A percentile compares a stretch with the other conserved stretches of the same genome.
Evolutionary conservation across 176 grass and related monocot species (phyloP).

Genomic region (Avena atlantica): DNA sequence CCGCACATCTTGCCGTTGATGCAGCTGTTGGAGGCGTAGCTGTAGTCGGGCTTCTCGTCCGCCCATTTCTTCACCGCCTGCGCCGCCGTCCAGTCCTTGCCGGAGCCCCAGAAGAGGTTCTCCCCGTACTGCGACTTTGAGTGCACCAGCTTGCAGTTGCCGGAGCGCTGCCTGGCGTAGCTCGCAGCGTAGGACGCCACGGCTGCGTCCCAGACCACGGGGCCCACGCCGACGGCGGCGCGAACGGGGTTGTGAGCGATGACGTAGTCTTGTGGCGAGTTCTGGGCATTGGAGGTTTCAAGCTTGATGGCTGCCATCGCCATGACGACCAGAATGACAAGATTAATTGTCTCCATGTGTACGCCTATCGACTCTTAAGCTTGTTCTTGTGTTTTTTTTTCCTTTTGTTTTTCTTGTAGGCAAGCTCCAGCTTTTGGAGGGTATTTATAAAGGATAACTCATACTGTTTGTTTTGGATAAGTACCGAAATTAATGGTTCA

Average conservation of each 20-base stretch:
- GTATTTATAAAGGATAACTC: neutral
- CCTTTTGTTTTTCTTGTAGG: neutral
- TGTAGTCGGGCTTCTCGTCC: neutral
- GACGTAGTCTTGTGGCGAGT: conserved; percentile 24
- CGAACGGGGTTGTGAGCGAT: neutral
- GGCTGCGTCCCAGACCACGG: neutral
- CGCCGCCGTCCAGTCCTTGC: conserved; percentile 19
- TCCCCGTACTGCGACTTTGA: neutral
- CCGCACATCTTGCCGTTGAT: neutral
- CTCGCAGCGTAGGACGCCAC: neutral
- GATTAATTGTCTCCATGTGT: neutral
- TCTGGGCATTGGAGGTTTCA: neutral
- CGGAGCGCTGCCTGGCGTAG: conserved; percentile 12
- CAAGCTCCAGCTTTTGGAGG: neutral
- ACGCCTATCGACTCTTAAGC: neutral
- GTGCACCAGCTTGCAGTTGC: conserved; percentile 18
- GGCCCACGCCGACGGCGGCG: neutral
- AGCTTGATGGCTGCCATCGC: neutral
- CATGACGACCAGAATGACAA: neutral
- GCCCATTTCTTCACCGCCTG: conserved; percentile 22
- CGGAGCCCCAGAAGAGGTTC: conserved; percentile 1
- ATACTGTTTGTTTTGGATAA: too few relatives aligned
- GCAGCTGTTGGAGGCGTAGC: conserved; percentile 2
- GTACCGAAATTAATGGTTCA: too few relatives aligned
- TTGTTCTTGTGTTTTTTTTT: neutral